Base-by-base conservation (phyloP, 495 filamentous ascomycete genomes). In the Xylaria scruposa region DNA sequence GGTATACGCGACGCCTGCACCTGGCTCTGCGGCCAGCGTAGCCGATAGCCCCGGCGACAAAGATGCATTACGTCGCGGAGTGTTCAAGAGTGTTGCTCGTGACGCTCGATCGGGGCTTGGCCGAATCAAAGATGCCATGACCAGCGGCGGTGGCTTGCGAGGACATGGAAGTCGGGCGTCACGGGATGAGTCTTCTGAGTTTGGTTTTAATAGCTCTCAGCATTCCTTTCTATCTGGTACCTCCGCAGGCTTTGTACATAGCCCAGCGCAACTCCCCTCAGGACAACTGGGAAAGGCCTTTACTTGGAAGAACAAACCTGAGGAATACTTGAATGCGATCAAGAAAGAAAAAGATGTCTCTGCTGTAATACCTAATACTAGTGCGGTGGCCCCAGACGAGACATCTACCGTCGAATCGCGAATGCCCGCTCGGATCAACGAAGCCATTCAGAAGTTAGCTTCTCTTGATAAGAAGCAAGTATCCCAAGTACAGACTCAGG, bases 91-190 rank as follows among this genome's bases (percentile, higher is more conserved):
- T 73, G 91, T 97, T 26, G 92, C 91, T 42, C 93, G 91, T 64
- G 94, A 97, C 81, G 93, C 94, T 67, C 89, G 92, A 40, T 93
- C 92, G 62, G 94, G 94, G 10, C 85, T 98, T 63, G 92, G 90
- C 8, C 89, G 91, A 38, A 94, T 97, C 81, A 92, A 93, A 73
- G 93, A 95, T 78, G 94, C 92, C 5, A 92, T 97, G 26, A 78
- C 77, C 40, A 79, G 76, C 33, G 91, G 92, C 19, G 78, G 81
- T 29, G 81, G 85, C 9, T 72, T 82, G 46, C 84, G 86, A 68
- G 82, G 85, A 19, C 87, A 89, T 56, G 72, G 70, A 36, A 85
- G 79, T 67, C 84, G 82, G 19, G 82, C 83, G 31, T 88, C 87
- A 15, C 83, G 79, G 60, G 85, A 87, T 63, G 79, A 85, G 72